These are phyloP conservation scores for Pseudogymnoascus destructans DNA, from an alignment of 2,329 filamentous ascomycete genomes.

Conservation along the genomic window DNA sequence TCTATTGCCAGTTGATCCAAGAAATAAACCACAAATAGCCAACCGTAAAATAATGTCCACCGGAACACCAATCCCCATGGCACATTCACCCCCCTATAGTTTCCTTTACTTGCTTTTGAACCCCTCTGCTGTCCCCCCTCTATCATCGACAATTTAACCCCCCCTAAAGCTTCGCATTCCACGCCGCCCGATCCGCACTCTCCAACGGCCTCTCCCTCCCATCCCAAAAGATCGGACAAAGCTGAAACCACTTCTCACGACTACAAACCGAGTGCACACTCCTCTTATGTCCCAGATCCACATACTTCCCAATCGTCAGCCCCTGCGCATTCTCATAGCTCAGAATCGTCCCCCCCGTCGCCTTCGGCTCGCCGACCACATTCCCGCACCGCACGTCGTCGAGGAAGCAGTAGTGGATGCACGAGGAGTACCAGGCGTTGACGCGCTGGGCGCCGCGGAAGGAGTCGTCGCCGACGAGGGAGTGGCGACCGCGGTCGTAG, in stretches of 20 bases:
- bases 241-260: conserved; percentile 31
- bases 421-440: conserved; percentile 46
- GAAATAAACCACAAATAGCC: neutral
- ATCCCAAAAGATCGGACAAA: conserved; percentile 37
- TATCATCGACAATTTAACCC: neutral
- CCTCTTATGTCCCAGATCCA: conserved; percentile 30
- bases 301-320: conserved; percentile 26
- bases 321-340: conserved; percentile 25
- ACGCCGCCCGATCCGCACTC: conserved; percentile 32
- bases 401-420: conserved; percentile 51
- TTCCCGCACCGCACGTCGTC: conserved; percentile 44
- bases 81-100: neutral
- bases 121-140: neutral
- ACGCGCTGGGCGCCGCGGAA: conserved; percentile 49
- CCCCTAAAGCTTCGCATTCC: conserved; percentile 33
- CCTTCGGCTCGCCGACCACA: conserved; percentile 58
- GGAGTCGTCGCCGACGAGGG: conserved; percentile 42
- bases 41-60: neutral
- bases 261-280: conserved; percentile 27
- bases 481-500: conserved; percentile 47
- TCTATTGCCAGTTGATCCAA: neutral
- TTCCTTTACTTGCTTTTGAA: neutral
- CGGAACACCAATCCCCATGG: neutral
- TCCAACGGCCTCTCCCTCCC: conserved; percentile 32
- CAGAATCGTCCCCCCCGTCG: conserved; percentile 54